A percentile compares a stretch with the other conserved stretches of the same genome.
These are phyloP conservation scores for Candida sithepensis DNA, from an alignment of 805 yeast species.

Conservation along the genomic window DNA sequence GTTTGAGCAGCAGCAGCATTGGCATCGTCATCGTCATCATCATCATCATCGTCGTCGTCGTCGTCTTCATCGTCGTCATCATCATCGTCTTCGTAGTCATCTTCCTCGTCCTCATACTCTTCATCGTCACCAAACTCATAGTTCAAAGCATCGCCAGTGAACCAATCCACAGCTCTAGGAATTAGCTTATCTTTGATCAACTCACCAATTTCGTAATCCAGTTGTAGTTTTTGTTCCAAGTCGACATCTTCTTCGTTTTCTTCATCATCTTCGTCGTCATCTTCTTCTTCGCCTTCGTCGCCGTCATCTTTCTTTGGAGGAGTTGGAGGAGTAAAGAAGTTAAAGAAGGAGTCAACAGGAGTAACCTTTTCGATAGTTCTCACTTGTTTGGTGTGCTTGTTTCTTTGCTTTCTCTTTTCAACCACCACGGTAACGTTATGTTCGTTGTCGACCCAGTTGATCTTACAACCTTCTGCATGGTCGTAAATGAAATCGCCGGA, in stretches of 20 bases:
- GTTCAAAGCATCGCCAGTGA: constrained; percentile 93
- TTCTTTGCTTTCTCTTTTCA: constrained; percentile 96
- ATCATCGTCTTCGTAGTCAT: constrained; percentile 56
- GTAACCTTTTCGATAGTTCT: constrained; percentile 92
- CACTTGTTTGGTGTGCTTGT: constrained; percentile 93
- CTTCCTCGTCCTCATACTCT: constrained; percentile 58
- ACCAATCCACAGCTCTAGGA: constrained; percentile 98
- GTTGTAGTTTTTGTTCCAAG: constrained; percentile 77
- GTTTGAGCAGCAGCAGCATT: constrained; percentile 39
- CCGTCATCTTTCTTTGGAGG: constrained; percentile 49
- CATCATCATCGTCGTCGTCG: constrained; percentile 50
- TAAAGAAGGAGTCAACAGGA: constrained; percentile 93
- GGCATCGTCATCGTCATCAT: constrained; percentile 37
- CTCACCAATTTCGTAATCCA: constrained; percentile 95
- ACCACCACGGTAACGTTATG: constrained; percentile 79
- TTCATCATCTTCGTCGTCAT: constrained; percentile 42
- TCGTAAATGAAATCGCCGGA: constrained; percentile 96
- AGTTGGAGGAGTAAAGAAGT: constrained; percentile 91
- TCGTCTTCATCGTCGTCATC: constrained; percentile 62
- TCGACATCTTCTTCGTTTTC: constrained; percentile 70
- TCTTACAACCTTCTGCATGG: constrained; percentile 88
- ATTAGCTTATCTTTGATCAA: constrained; percentile 92
- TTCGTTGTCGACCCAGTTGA: constrained; percentile 80
- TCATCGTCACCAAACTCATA: constrained; percentile 54
- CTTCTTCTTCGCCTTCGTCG: constrained; percentile 45